Evolutionary conservation across 2,329 filamentous ascomycete genomes (phyloP).

Genomic region (Sporothrix schenckii): DNA sequence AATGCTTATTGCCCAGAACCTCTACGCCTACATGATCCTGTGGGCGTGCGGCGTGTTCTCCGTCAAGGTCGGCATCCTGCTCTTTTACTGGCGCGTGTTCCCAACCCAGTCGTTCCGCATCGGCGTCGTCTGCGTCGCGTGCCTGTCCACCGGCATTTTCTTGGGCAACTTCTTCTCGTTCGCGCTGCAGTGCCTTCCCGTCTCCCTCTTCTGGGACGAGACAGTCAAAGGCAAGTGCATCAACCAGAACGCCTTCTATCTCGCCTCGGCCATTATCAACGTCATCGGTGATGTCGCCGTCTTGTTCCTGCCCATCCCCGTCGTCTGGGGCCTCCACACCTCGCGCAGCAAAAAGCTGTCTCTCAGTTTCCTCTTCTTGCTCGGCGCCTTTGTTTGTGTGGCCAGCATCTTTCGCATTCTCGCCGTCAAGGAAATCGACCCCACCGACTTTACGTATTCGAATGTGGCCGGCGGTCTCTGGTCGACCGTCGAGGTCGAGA

Average conservation of each 20-base stretch:
- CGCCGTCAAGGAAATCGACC: conserved; percentile 32
- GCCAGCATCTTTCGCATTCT: conserved; percentile 36
- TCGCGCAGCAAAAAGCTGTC: conserved; percentile 41
- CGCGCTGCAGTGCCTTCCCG: conserved; percentile 32
- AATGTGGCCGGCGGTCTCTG: conserved; percentile 34
- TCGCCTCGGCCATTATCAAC: conserved; percentile 34
- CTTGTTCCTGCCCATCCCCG: conserved; percentile 41
- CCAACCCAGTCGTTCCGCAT: conserved; percentile 27
- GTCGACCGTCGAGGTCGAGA: conserved; percentile 34
- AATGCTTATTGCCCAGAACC: conserved; percentile 25
- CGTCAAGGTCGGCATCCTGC: conserved; percentile 35
- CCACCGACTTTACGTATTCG: conserved; percentile 33
- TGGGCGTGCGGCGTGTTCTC: conserved; percentile 33
- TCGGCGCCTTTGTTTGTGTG: conserved; percentile 38
- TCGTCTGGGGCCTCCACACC: conserved; percentile 41
- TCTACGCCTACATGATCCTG: conserved; percentile 34
- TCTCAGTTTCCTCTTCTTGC: conserved; percentile 41
- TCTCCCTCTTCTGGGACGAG: conserved; percentile 33
- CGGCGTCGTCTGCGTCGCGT: conserved; percentile 26
- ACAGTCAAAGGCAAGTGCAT: conserved; percentile 26
- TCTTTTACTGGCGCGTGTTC: conserved; percentile 36
- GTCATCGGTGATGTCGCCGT: conserved; percentile 39
- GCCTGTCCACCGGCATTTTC: conserved; percentile 27
- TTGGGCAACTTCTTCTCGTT: conserved; percentile 32
- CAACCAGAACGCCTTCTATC: conserved; percentile 33